phyloP scores from a whole-genome alignment of 495 filamentous ascomycete species.

The Collariella sp. region DNA sequence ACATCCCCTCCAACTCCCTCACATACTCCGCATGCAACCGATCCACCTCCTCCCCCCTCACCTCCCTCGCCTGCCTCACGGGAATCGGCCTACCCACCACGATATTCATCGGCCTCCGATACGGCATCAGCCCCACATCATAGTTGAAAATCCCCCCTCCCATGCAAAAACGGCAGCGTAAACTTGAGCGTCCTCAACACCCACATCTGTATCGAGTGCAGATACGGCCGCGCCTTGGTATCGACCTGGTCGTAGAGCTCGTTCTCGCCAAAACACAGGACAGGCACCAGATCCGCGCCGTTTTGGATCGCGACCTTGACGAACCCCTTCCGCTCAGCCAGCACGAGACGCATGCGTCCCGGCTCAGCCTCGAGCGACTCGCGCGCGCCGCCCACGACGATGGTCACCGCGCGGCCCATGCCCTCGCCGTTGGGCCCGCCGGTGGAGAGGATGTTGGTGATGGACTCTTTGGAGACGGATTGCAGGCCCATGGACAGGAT shows the following conservation, averaged over 20 bases:
- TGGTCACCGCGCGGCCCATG: slow-evolving; percentile 94
- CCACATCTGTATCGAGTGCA: slow-evolving; percentile 69
- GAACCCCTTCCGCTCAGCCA: slow-evolving; percentile 82
- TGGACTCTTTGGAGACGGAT: slow-evolving; percentile 83
- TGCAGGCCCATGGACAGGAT: slow-evolving; percentile 75
- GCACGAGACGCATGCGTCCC: slow-evolving; percentile 59
- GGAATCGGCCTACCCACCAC: slow-evolving; percentile 77
- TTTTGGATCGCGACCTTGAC: slow-evolving; percentile 85
- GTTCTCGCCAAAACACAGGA: slow-evolving; percentile 90
- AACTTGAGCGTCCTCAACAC: slow-evolving; percentile 84
- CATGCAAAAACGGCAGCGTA: slow-evolving; percentile 84
- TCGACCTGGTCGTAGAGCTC: slow-evolving; percentile 86
- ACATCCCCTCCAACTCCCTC: slow-evolving; percentile 66
- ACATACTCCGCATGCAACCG: slow-evolving; percentile 72
- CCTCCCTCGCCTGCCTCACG: slow-evolving; percentile 37
- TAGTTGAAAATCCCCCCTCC: slow-evolving; percentile 93
- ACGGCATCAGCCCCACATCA: slow-evolving; percentile 91
- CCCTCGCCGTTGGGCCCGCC: slow-evolving; percentile 72
- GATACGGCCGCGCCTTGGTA: slow-evolving; percentile 56
- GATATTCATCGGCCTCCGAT: slow-evolving; percentile 75
- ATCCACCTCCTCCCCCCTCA: slow-evolving; percentile 58
- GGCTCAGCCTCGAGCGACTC: slow-evolving; percentile 86
- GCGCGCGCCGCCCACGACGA: slow-evolving; percentile 85
- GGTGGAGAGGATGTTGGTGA: slow-evolving; percentile 71
- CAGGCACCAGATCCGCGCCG: slow-evolving; percentile 85